Percentiles rank a stretch among this genome's conserved stretches.
These are phyloP conservation scores for Candida tunisiensis DNA, from an alignment of 1,139 yeast genomes.

Conservation along the genomic window DNA sequence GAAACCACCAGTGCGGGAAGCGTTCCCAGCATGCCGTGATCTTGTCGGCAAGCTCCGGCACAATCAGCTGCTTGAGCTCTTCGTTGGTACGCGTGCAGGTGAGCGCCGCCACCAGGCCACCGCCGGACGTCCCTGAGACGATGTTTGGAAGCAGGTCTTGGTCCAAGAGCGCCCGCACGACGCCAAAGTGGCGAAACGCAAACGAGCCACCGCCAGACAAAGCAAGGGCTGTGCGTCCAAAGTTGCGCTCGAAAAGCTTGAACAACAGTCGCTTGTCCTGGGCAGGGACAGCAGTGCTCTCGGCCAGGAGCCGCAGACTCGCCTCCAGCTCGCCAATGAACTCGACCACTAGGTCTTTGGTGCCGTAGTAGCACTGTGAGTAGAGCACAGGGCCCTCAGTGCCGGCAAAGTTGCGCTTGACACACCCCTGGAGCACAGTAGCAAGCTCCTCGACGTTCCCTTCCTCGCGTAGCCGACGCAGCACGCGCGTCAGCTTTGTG, in stretches of 20 bases:
- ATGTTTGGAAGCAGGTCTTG: slow-evolving; percentile 50
- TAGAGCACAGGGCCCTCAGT: slow-evolving; percentile 57
- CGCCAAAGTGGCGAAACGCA: slow-evolving; percentile 65
- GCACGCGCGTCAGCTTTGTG: slow-evolving; percentile 29
- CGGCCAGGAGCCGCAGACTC: slow-evolving; percentile 29
- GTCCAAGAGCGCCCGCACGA: slow-evolving; percentile 54
- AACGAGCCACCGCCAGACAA: slow-evolving; percentile 72
- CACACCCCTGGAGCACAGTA: slow-evolving; percentile 45
- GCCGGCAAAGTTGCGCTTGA: slow-evolving; percentile 64
- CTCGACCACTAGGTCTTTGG: slow-evolving; percentile 41
- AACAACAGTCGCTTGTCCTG: slow-evolving; percentile 37
- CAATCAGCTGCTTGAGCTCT: slow-evolving; percentile 38
- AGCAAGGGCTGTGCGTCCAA: slow-evolving; percentile 59
- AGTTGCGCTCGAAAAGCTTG: slow-evolving; percentile 41
- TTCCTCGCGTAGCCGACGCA: slow-evolving; percentile 22
- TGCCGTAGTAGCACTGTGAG: slow-evolving; percentile 62
- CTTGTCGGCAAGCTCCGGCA: slow-evolving; percentile 45
- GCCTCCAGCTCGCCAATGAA: slow-evolving; percentile 37
- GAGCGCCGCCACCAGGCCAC: slow-evolving; percentile 65
- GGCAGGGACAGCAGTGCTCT: slow-evolving; percentile 22
- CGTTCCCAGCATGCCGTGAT: slow-evolving; percentile 63
- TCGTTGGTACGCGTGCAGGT: slow-evolving; percentile 56
- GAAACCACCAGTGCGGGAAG: slow-evolving; percentile 35
- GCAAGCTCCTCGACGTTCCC: slow-evolving; percentile 30
- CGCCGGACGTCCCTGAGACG: slow-evolving; percentile 70